These are phyloP conservation scores for Hippophae rhamnoides DNA, from an alignment of 306 rosid genomes.

Conservation along the genomic window DNA sequence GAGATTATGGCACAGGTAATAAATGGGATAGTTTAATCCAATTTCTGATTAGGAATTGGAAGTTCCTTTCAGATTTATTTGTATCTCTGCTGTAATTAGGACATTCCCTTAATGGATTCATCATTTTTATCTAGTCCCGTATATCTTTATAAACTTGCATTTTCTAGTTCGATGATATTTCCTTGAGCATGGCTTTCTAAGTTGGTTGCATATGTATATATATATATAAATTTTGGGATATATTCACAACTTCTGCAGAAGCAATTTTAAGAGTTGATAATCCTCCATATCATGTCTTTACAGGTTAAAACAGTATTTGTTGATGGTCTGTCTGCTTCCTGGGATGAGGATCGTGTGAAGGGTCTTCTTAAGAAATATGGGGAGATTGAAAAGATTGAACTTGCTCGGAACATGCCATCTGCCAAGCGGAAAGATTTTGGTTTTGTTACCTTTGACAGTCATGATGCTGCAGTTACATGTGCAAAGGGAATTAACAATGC, in stretches of 20 bases:
- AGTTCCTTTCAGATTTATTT: not conserved
- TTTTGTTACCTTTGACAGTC: constrained; percentile 82
- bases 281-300: not conserved
- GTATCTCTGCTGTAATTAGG: too few relatives aligned
- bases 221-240: too few relatives aligned
- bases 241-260: too few relatives aligned
- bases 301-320: constrained; percentile 97
- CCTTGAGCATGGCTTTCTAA: too few relatives aligned
- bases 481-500: constrained; percentile 80
- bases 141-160: too few relatives aligned
- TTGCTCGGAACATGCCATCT: constrained; percentile 96
- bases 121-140: too few relatives aligned
- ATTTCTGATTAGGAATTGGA: not conserved
- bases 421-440: constrained; percentile 96
- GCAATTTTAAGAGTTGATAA: too few relatives aligned
- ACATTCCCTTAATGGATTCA: too few relatives aligned
- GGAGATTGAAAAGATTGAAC: constrained; percentile 69
- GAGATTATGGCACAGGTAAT: constrained; percentile 97
- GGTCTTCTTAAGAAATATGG: constrained; percentile 74
- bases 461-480: constrained; percentile 81
- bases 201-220: too few relatives aligned
- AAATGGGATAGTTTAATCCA: too few relatives aligned
- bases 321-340: constrained; percentile 85
- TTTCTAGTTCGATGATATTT: too few relatives aligned
- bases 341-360: constrained; percentile 80